Percentiles rank a stretch among this genome's conserved stretches.
phyloP scores from a whole-genome alignment of 2,329 filamentous ascomycete species.

The Moelleriella libera region DNA sequence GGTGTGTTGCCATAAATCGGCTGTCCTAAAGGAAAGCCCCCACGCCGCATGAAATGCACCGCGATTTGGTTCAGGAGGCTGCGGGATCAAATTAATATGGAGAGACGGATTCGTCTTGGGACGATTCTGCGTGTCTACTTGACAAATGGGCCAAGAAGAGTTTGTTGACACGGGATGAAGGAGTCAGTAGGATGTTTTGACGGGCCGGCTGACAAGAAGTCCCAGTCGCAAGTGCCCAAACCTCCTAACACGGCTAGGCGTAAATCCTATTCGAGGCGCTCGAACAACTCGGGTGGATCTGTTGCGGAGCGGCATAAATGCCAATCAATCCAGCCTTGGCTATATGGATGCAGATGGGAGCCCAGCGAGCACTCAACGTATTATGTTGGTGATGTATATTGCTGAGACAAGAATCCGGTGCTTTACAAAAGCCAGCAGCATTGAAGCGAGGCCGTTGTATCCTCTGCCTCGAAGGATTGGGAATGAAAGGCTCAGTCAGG shows the following conservation, averaged over 20 bases:
- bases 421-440: too few relatives aligned
- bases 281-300: constrained; percentile 1
- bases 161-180: constrained; percentile 3
- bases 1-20: background rate
- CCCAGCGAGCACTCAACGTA: background rate
- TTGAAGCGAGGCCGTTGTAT: too few relatives aligned
- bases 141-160: background rate
- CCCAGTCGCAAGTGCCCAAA: background rate
- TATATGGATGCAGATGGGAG: background rate
- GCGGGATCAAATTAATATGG: background rate
- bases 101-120: background rate
- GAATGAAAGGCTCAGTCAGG: background rate
- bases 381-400: background rate
- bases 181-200: background rate
- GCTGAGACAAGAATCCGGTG: too few relatives aligned
- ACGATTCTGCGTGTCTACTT: background rate
- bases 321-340: constrained; percentile 1
- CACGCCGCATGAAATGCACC: background rate
- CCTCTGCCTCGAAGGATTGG: too few relatives aligned
- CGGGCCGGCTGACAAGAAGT: background rate
- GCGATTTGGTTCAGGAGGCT: background rate
- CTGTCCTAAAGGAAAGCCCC: background rate
- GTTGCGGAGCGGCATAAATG: constrained; percentile 2
- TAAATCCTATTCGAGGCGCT: constrained; percentile 1
- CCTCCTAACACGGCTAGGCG: background rate